Base-by-base conservation (phyloP, 192 early-diverging fungal species). In the Diversispora eburnea region DNA sequence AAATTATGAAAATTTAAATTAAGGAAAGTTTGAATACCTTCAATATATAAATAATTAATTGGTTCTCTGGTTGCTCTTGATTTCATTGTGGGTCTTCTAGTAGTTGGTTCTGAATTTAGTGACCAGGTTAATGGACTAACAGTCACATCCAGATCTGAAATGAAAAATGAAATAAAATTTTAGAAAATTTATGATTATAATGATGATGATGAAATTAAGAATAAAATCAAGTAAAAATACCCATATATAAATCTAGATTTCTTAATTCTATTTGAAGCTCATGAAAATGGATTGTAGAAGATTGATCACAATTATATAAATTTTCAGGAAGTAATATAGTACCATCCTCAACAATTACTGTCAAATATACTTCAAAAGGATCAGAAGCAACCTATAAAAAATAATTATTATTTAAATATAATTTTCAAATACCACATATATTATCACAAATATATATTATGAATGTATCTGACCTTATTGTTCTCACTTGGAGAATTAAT, bases 231-330 rank as follows among this genome's bases (percentile, higher is more conserved):
- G 8, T 5, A 17, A 19, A 59, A 72, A 61, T 73, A 90, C 88
- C 89, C 80, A 88, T 82, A 72, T 89, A 90, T 47, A 83, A 73
- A 67, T 90, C 89, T 15, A 84, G 62, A 77, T 85, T 88, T 62
- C 90, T 82, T 58, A 86, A 71, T 56, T 91, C 90, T 0, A 90
- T 65, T 66, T 91, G 86, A 51, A 91, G 70, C 73, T 91, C 90
- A 43, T 83, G 81, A 64, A 88, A 85, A 15, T 82, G 81, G 8
- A 90, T 70, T 48, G 82, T 78, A 13, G 87, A 86, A 33, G 72
- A 85, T 13, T 84, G 83, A 20, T 81, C 77, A 20, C 76, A 67
- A 56, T 79, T 84, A 74, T 90, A 91, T 3, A 91, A 72, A 67
- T 88, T 89, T 54, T 87, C 87, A 17, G 85, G 86, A 13, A 89